These are phyloP conservation scores for Ogataea nonfermentans DNA, from an alignment of 805 yeast species.

Conservation along the genomic window DNA sequence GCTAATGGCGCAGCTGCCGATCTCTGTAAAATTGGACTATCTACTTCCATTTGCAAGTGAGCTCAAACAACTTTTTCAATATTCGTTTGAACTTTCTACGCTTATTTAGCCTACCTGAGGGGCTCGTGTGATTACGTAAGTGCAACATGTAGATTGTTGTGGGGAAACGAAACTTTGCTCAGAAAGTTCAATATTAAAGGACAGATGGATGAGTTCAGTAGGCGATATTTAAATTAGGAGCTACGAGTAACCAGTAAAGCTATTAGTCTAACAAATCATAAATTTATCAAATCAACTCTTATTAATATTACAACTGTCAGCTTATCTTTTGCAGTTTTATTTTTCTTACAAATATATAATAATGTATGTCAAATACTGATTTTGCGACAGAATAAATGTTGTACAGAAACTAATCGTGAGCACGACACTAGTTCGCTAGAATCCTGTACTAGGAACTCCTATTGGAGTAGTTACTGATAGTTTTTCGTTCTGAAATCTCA, in stretches of 20 bases:
- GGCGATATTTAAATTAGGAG: no score
- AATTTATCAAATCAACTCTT: no score
- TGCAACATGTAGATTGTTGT: slow-evolving; percentile 1
- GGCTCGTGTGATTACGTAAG: slow-evolving; percentile 4
- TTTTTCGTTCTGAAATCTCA: slow-evolving; percentile 14
- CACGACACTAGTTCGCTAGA: neutral
- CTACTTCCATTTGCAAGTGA: slow-evolving; percentile 1
- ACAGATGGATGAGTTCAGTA: neutral
- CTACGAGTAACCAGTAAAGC: no score
- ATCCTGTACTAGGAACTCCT: no score
- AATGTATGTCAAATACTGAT: neutral
- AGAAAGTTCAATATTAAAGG: no score
- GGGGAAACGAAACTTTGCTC: neutral
- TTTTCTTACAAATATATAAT: no score
- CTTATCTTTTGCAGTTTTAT: no score
- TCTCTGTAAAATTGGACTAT: neutral
- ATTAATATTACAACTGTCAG: no score
- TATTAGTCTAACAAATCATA: no score
- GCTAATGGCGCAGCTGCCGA: slow-evolving; percentile 14
- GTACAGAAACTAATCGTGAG: neutral
- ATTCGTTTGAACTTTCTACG: neutral
- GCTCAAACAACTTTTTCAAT: no score
- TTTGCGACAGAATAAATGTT: neutral
- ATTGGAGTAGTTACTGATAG: neutral
- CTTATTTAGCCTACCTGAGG: slow-evolving; percentile 10